Conservation (phyloP, 768 basidiomycete genomes). For the Candolleomyces aberdarensis region DNA sequence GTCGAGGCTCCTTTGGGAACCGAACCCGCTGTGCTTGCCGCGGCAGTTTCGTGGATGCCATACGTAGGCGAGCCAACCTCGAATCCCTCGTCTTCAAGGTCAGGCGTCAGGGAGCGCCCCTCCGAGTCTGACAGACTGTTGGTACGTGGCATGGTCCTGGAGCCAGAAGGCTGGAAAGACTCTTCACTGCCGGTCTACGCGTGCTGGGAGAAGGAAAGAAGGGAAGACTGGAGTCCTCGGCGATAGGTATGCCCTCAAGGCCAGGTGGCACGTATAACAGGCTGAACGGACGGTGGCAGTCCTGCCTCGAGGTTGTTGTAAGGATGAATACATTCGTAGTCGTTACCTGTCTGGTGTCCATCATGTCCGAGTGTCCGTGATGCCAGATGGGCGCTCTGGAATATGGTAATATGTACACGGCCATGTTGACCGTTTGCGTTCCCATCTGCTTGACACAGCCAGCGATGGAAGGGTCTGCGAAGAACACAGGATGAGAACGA, state of each 20-base stretch:
- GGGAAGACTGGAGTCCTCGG: too few relatives aligned
- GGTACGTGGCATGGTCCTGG: slow-evolving; percentile 51
- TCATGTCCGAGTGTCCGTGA: background rate
- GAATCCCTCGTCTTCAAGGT: slow-evolving; percentile 44
- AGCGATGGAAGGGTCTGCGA: background rate
- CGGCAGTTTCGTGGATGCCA: background rate
- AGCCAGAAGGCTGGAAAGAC: background rate
- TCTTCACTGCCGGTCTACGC: too few relatives aligned
- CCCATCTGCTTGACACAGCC: too few relatives aligned
- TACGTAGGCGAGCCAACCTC: background rate
- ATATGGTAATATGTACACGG: background rate
- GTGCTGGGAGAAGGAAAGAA: background rate
- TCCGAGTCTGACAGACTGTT: slow-evolving; percentile 68
- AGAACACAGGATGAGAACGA: background rate
- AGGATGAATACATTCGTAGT: too few relatives aligned
- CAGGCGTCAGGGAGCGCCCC: slow-evolving; percentile 64
- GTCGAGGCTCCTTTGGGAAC: background rate
- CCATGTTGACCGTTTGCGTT: background rate
- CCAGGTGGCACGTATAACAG: background rate
- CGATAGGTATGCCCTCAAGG: too few relatives aligned
- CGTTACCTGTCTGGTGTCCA: too few relatives aligned
- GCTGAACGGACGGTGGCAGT: background rate
- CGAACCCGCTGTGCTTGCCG: background rate
- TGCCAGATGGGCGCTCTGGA: background rate
- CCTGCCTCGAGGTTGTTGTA: background rate